These are phyloP conservation scores for Asclepias syriaca DNA, from an alignment of 257 asterid genomes.

Conservation along the genomic window DNA sequence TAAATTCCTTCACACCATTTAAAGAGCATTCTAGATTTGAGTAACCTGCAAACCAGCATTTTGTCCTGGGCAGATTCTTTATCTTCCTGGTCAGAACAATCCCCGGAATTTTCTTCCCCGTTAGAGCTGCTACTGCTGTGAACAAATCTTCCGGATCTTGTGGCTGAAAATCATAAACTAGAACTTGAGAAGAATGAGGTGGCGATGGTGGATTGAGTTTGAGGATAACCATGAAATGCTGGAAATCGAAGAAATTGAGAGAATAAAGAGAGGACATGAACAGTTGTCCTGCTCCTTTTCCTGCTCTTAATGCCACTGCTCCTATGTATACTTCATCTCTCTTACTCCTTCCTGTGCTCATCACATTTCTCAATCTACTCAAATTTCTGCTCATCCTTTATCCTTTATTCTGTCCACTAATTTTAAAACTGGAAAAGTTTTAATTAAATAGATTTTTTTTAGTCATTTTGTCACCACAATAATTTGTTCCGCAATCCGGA, in stretches of 20 bases:
- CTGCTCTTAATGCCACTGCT: slow-evolving; percentile 55
- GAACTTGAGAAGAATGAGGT: slow-evolving; percentile 17
- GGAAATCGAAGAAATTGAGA: slow-evolving; percentile 47
- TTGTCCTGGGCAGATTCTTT: slow-evolving; percentile 44
- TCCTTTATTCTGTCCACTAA: too few relatives aligned
- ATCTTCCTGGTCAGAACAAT: slow-evolving; percentile 49
- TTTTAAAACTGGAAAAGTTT: too few relatives aligned
- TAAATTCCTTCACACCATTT: slow-evolving; percentile 42
- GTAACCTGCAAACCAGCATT: slow-evolving; percentile 74
- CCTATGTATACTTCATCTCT: slow-evolving; percentile 68
- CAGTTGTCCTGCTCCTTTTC: slow-evolving; percentile 54
- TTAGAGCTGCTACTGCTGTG: slow-evolving; percentile 61
- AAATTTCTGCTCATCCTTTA: slow-evolving; percentile 9
- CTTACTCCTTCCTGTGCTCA: neutral
- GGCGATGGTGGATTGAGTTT: slow-evolving; percentile 40
- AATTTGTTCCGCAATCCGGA: neutral
- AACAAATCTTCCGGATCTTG: slow-evolving; percentile 58
- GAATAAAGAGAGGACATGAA: slow-evolving; percentile 57
- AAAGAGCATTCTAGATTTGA: slow-evolving; percentile 26
- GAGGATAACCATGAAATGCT: slow-evolving; percentile 76
- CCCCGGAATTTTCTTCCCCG: slow-evolving; percentile 53
- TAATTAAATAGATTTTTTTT: too few relatives aligned
- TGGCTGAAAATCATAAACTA: slow-evolving; percentile 79
- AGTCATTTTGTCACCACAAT: neutral
- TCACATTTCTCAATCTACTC: slow-evolving; percentile 1